Evolutionary conservation across 1,284 basidiomycete species (phyloP).

Genomic region (Leccinum griseonigrum): DNA sequence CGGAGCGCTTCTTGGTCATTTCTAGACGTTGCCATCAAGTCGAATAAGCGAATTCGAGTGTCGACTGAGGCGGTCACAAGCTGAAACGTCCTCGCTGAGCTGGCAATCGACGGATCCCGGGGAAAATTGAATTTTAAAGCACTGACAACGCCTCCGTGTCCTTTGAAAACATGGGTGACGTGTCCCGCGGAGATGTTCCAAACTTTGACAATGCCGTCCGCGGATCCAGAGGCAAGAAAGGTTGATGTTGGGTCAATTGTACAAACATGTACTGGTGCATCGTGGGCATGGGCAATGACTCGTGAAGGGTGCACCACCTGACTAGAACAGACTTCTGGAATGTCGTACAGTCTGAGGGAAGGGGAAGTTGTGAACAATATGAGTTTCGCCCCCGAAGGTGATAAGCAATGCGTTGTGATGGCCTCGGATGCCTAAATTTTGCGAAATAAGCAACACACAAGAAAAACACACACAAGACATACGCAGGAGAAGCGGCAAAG

Average conservation of each 20-base stretch:
- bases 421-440: constrained; percentile 60
- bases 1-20: constrained; percentile 58
- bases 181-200: constrained; percentile 91
- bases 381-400: constrained; percentile 61
- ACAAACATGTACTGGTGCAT: constrained; percentile 91
- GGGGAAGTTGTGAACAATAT: constrained; percentile 68
- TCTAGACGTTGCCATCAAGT: constrained; percentile 64
- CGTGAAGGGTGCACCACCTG: constrained; percentile 63
- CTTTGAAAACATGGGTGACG: constrained; percentile 93
- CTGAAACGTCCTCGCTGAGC: constrained; percentile 61
- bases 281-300: constrained; percentile 80
- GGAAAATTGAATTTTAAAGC: constrained; percentile 83
- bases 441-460: constrained; percentile 7
- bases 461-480: constrained; percentile 34
- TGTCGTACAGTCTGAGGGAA: constrained; percentile 65
- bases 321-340: constrained; percentile 49
- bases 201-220: constrained; percentile 95
- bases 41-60: constrained; percentile 86
- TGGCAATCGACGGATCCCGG: constrained; percentile 49
- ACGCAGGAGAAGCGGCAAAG: constrained; percentile 84
- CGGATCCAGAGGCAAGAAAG: constrained; percentile 91
- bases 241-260: constrained; percentile 83
- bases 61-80: constrained; percentile 90
- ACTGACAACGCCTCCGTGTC: constrained; percentile 94
- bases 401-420: constrained; percentile 63